Base-by-base conservation (phyloP, 1,284 basidiomycete species). In the Athelia sp. region DNA sequence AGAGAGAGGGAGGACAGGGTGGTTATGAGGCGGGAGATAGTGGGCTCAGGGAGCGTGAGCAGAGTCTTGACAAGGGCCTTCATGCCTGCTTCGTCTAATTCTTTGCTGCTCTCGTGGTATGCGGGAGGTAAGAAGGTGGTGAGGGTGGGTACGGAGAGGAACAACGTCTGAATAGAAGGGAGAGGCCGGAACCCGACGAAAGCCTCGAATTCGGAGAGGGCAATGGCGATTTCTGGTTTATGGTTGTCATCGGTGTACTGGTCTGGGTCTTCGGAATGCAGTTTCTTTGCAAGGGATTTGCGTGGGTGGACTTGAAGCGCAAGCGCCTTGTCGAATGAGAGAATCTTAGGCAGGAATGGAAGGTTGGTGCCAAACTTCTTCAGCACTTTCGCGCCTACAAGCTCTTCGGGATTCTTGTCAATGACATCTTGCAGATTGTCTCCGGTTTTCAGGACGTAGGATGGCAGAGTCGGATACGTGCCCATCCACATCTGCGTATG, bases 291-390 rank as follows among this genome's bases (percentile, higher is more conserved):
- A 19, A 83, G 68, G 46, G 59, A 48, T 69, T 82, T 82, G 62
- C 83, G 74, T 19, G 82, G 84, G 62, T 87, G 84, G n/a, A 82
- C 81, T 63, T 87, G 84, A 50, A 86, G 80, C 47, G 76, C 79
- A 24, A 87, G 68, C 3, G 83, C 83, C 54, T 83, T 83, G 23
- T 75, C 73, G 50, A 85, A 81, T 23, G 75, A 76, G 32, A 87
- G 67, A 43, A 81, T 74, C 60, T 82, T 82, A 70, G 82, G 81
- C 42, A 82, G 59, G 67, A 80, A 82, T 1, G 80, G 81, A 21
- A 83, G 29, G 50, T 60, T 29, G 52, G 56, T 50, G 67, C 58
- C 31, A 66, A 69, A 54, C 68, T 66, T 24, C 57, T 56, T 29
- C 56, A 56, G 24, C 74, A 69, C 35, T 58, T 62, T 26, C 59